A percentile compares a stretch with the other conserved stretches of the same genome.
These are phyloP conservation scores for Rozella allomycis DNA, from an alignment of 371 early-diverging fungal genomes.

Conservation along the genomic window DNA sequence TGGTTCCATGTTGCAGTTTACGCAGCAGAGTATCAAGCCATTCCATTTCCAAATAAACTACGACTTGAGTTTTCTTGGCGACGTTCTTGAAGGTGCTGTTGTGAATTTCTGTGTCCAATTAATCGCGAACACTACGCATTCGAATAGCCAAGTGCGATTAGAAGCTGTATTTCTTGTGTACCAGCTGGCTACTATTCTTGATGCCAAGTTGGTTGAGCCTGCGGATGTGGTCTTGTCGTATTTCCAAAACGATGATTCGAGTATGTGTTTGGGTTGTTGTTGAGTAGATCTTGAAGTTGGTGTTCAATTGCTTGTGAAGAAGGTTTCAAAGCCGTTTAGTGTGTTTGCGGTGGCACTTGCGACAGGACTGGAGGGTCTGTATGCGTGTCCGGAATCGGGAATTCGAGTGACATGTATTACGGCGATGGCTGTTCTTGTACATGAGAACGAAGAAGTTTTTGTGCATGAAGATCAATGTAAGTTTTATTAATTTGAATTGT, in stretches of 20 bases:
- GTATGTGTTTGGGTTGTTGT: constrained; percentile 3
- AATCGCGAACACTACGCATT: constrained; percentile 14
- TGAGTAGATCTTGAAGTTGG: background rate
- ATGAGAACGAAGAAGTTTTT: constrained; percentile 19
- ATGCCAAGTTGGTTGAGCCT: constrained; percentile 2
- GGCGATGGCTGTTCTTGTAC: constrained; percentile 17
- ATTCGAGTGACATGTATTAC: constrained; percentile 20
- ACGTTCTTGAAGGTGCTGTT: constrained; percentile 10
- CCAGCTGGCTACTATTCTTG: constrained; percentile 11
- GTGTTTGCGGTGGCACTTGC: constrained; percentile 18
- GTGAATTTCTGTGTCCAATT: constrained; percentile 18
- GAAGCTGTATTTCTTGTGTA: constrained; percentile 10
- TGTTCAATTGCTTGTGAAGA: constrained; percentile 12
- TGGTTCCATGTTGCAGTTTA: too few species aligned
- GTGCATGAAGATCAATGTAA: constrained; percentile 19
- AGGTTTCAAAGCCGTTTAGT: constrained; percentile 12
- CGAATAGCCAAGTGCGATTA: constrained; percentile 7
- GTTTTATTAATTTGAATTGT: background rate
- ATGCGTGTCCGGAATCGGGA: constrained; percentile 14
- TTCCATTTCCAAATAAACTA: too few species aligned
- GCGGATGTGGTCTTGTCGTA: constrained; percentile 7
- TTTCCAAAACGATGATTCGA: constrained; percentile 13
- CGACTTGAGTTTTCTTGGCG: too few species aligned
- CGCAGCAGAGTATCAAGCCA: too few species aligned
- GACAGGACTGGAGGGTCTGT: constrained; percentile 23